Conservation (phyloP, 768 basidiomycete genomes). For the Serendipita sp. region DNA sequence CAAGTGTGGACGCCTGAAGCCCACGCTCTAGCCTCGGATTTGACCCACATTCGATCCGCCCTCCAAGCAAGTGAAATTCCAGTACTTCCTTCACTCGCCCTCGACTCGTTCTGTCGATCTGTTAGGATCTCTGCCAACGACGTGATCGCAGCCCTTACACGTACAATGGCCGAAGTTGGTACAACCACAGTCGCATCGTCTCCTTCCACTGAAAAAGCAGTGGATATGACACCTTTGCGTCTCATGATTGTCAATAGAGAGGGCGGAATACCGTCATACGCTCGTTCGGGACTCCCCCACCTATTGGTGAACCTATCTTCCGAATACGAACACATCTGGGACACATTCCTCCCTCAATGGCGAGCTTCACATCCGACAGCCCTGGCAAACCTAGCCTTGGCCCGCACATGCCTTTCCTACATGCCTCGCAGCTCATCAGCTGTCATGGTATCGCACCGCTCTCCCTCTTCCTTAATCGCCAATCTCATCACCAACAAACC, state of each 20-base stretch:
- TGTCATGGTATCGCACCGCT: slow-evolving; percentile 93
- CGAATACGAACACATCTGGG: slow-evolving; percentile 69
- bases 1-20: slow-evolving; percentile 39
- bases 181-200: slow-evolving; percentile 24
- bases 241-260: slow-evolving; percentile 96
- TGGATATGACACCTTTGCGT: slow-evolving; percentile 84
- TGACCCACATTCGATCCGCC: slow-evolving; percentile 74
- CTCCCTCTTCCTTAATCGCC: slow-evolving; percentile 85
- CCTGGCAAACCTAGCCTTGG: slow-evolving; percentile 69
- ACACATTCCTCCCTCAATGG: slow-evolving; percentile 76
- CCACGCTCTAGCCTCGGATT: slow-evolving; percentile 64
- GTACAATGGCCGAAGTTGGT: slow-evolving; percentile 56
- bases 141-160: slow-evolving; percentile 72
- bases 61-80: slow-evolving; percentile 91
- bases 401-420: slow-evolving; percentile 71
- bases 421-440: slow-evolving; percentile 93
- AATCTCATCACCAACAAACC: slow-evolving; percentile 98
- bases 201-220: slow-evolving; percentile 23
- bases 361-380: slow-evolving; percentile 63
- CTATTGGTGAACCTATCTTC: slow-evolving; percentile 86
- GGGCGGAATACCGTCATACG: slow-evolving; percentile 95
- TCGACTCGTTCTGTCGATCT: slow-evolving; percentile 81
- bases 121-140: slow-evolving; percentile 77
- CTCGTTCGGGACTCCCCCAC: slow-evolving; percentile 86
- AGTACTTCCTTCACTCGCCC: slow-evolving; percentile 81